phyloP scores from a whole-genome alignment of 2,329 filamentous ascomycete species.

The Trichoderma pleuroti region DNA sequence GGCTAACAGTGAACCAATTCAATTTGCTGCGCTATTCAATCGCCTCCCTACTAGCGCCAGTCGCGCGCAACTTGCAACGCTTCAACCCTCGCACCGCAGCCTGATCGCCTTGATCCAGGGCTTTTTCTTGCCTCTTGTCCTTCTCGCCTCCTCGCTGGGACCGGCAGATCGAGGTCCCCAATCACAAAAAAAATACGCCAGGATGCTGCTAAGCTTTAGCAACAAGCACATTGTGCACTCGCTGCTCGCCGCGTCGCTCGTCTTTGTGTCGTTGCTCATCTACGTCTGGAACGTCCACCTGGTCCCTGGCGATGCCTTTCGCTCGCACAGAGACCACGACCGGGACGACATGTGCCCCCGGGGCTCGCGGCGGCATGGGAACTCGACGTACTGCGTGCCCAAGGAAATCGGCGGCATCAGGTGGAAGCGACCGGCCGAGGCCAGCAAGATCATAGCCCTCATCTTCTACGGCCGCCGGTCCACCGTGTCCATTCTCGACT shows the following conservation, averaged over 20 bases:
- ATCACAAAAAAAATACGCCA: no score
- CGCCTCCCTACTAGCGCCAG: background rate
- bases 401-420: constrained; percentile 3
- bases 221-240: constrained; percentile 16
- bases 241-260: constrained; percentile 6
- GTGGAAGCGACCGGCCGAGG: constrained; percentile 14
- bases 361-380: constrained; percentile 1
- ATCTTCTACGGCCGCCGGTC: constrained; percentile 45
- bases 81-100: background rate
- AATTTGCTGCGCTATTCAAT: background rate
- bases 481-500: constrained; percentile 45
- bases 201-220: constrained; percentile 9
- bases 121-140: background rate
- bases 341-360: constrained; percentile 2
- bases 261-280: constrained; percentile 13
- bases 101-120: background rate
- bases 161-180: background rate
- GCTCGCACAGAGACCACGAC: background rate
- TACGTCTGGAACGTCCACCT: constrained; percentile 19
- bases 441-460: constrained; percentile 41
- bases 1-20: background rate
- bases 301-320: constrained; percentile 2
- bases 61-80: background rate
- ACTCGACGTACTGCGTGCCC: constrained; percentile 9
- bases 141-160: background rate